phyloP scores from a whole-genome alignment of 192 early-diverging fungal species.

The Borealophlyctis nickersoniae region DNA sequence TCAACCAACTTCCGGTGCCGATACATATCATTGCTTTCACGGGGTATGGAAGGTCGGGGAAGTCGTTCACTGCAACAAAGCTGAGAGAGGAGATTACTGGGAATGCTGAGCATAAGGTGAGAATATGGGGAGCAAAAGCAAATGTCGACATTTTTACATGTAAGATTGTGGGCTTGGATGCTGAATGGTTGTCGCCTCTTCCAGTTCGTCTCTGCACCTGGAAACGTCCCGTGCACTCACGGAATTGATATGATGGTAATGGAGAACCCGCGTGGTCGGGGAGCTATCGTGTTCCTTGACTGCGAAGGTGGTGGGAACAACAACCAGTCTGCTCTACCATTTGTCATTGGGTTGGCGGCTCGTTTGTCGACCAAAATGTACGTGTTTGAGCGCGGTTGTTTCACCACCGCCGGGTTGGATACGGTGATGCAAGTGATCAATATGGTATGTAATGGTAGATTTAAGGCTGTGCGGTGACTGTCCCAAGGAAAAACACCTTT shows the following conservation, averaged over 20 bases:
- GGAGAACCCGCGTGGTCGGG: conserved; percentile 38
- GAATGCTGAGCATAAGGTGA: conserved; percentile 33
- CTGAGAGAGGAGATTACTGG: conserved; percentile 31
- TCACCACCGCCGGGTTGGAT: conserved; percentile 54
- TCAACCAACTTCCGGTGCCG: conserved; percentile 40
- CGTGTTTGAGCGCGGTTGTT: conserved; percentile 54
- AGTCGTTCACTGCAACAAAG: conserved; percentile 41
- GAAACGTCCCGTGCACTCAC: conserved; percentile 54
- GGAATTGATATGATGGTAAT: conserved; percentile 56
- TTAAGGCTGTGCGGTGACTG: no score
- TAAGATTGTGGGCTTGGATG: no score
- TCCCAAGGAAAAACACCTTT: no score
- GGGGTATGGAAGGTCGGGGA: conserved; percentile 49
- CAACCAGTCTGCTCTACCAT: conserved; percentile 53
- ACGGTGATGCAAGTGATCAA: conserved; percentile 58
- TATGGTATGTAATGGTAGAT: conserved; percentile 38
- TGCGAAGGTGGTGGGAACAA: conserved; percentile 56
- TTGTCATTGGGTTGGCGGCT: conserved; percentile 57
- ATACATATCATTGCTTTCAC: conserved; percentile 49
- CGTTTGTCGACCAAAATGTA: conserved; percentile 45
- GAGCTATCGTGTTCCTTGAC: conserved; percentile 48
- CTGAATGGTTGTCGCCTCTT: not conserved
- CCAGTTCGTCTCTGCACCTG: conserved; percentile 43
- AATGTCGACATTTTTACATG: no score
- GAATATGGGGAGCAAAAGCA: no score